Base-by-base conservation (phyloP, 2,329 filamentous ascomycete species). In the Phoma sp. region DNA sequence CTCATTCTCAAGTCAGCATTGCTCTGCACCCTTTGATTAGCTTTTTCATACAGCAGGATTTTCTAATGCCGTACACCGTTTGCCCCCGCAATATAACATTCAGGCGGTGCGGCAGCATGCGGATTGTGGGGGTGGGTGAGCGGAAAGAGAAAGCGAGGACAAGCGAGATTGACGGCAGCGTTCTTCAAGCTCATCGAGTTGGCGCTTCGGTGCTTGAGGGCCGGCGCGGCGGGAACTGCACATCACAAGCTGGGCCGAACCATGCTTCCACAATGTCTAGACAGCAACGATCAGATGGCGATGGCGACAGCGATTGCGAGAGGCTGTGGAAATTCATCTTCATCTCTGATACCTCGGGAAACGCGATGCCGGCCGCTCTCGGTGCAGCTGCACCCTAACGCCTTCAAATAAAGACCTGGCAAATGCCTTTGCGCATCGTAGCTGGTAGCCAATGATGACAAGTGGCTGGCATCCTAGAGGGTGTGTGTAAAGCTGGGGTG, bases 401-500 rank as follows among this genome's bases (percentile, higher is more conserved):
- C 25, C 29, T 40, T 17, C 17, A 22, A 27, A 39, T 41, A 33
- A 10, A 44, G 36, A 31, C 19, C 21, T 33, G 37, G 25, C 22
- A 43, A 22, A 51, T 29, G 33, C 41, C 38, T 8, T 19, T 47
- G 32, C 21, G 19, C 32, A 51, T 10, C 6, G 22, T n/a, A 15
- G 6, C 6, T 21, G 36, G 25, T 13, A 32, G 37, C 52, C 46
- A 55, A 51, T 55, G n/a, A 4, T 4, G 33, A 31, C 19, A n/a
- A 31, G 27, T 51, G 37, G 50, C 37, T 41, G 52, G 36, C 41
- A 19, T 33, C n/a, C 24, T n/a, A 15, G 38, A 51, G 48, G 48
- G 54, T 47, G 54, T 43, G 38, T 35, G 40, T 36, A 44, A 57
- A 57, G 54, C 48, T 57, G 54, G 54, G 39, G 54, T 57, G 48